phyloP scores from a whole-genome alignment of 1,284 basidiomycete genomes.

The Rhodotorula sp. region DNA sequence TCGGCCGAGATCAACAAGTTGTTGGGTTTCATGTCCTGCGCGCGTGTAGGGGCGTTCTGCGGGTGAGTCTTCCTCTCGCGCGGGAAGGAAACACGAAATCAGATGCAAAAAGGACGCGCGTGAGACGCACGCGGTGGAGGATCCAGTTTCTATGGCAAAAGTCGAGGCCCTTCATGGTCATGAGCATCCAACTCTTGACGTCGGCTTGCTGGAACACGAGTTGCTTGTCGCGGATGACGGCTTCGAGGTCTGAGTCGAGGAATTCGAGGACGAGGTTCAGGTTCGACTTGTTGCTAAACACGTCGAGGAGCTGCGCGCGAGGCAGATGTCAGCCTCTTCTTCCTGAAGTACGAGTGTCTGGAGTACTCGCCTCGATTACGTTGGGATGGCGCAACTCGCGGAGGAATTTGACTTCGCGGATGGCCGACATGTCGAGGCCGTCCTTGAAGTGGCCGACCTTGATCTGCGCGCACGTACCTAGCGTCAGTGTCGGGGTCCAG shows the following conservation, averaged over 20 bases:
- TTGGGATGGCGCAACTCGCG: constrained; percentile 92
- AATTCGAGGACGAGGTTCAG: constrained; percentile 97
- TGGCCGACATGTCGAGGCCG: constrained; percentile 96
- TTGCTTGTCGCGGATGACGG: constrained; percentile 88
- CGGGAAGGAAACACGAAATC: neutral
- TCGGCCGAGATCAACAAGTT: constrained; percentile 90
- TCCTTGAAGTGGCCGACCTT: constrained; percentile 96
- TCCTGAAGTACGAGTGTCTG: neutral
- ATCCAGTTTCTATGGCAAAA: constrained; percentile 95
- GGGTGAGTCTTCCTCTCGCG: neutral
- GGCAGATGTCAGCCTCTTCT: neutral
- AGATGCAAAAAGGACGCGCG: neutral
- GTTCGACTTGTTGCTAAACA: constrained; percentile 94
- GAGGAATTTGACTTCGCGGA: constrained; percentile 96
- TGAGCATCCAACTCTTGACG: constrained; percentile 98
- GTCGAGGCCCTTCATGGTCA: constrained; percentile 93
- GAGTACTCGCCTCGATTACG: constrained; percentile 71
- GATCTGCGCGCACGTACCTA: constrained; percentile 53
- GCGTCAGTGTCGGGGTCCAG: no score
- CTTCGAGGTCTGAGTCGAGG: constrained; percentile 94
- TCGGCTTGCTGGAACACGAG: constrained; percentile 91
- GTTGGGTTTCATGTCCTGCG: constrained; percentile 94
- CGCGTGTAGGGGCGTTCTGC: neutral
- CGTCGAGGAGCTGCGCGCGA: constrained; percentile 76
- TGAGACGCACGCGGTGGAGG: constrained; percentile 72